Evolutionary conservation across 1,284 basidiomycete species (phyloP).

Genomic region (Chondrostereum purpureum): DNA sequence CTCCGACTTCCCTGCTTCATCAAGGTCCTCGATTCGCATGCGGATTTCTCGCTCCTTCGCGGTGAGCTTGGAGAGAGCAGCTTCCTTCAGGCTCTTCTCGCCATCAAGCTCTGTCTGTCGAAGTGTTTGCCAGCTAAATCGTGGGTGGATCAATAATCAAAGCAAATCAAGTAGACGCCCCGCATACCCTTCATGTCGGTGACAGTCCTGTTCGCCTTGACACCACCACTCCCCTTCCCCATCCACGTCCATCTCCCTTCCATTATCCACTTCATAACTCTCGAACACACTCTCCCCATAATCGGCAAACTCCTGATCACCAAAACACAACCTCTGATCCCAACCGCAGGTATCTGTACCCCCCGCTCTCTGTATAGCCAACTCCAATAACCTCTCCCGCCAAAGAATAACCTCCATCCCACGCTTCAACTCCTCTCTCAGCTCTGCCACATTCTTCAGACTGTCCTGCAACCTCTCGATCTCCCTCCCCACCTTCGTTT

Average conservation of each 20-base stretch:
- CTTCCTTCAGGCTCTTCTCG: constrained; percentile 65
- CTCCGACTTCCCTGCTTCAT: constrained; percentile 23
- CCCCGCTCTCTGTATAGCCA: constrained; percentile 58
- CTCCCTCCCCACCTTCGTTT: constrained; percentile 45
- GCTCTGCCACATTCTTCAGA: constrained; percentile 47
- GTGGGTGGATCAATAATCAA: background rate
- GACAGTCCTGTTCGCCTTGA: constrained; percentile 64
- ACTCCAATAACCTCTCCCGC: constrained; percentile 58
- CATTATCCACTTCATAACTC: constrained; percentile 51
- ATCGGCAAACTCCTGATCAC: constrained; percentile 66
- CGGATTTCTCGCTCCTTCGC: constrained; percentile 68
- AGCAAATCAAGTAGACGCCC: background rate
- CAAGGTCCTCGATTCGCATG: constrained; percentile 60
- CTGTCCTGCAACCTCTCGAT: constrained; percentile 41
- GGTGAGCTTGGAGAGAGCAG: constrained; percentile 53
- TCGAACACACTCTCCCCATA: constrained; percentile 58
- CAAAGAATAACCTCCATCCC: constrained; percentile 62
- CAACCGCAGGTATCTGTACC: constrained; percentile 67
- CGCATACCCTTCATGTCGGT: constrained; percentile 67
- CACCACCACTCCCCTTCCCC: constrained; percentile 56
- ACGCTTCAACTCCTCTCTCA: constrained; percentile 56
- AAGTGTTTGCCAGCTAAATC: constrained; percentile 68
- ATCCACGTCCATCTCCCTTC: constrained; percentile 37
- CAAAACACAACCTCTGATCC: constrained; percentile 77
- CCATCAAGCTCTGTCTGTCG: constrained; percentile 64